Conservation (phyloP, 768 basidiomycete species). For the Tulasnella sp. region DNA sequence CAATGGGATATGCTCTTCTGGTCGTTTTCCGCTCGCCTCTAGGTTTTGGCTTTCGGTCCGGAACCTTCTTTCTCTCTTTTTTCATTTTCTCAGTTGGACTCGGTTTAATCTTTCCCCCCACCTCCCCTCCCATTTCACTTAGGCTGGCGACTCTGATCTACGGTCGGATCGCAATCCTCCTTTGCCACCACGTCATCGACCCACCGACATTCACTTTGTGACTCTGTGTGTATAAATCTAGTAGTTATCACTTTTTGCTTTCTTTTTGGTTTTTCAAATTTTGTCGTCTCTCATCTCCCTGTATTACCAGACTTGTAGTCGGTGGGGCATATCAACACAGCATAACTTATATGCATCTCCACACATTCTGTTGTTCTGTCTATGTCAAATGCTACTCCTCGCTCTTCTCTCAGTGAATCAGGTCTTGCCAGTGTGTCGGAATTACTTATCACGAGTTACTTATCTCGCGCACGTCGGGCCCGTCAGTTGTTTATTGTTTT, state of each 20-base stretch:
- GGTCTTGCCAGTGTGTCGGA: background rate
- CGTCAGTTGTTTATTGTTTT: background rate
- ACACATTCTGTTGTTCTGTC: background rate
- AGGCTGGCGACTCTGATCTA: background rate
- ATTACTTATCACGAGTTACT: background rate
- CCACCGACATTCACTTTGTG: slow-evolving; percentile 8
- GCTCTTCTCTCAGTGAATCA: background rate
- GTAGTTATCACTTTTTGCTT: background rate
- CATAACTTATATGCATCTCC: slow-evolving; percentile 8
- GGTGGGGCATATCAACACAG: background rate
- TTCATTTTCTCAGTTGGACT: background rate
- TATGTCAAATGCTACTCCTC: background rate
- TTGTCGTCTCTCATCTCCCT: slow-evolving; percentile 9
- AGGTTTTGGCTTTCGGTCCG: slow-evolving; percentile 10
- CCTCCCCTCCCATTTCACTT: background rate
- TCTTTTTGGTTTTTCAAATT: background rate
- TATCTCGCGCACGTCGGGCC: slow-evolving; percentile 2
- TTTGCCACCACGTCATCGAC: background rate
- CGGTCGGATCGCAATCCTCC: background rate
- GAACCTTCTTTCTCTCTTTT: slow-evolving; percentile 15
- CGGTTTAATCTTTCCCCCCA: background rate
- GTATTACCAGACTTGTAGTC: slow-evolving; percentile 15
- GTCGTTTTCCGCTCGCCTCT: background rate
- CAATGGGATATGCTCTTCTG: slow-evolving; percentile 19
- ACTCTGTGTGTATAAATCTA: slow-evolving; percentile 7